A percentile compares a stretch with the other conserved stretches of the same genome.
Conservation (phyloP, 1,139 yeast species). For the Kodamaea suecica region DNA sequence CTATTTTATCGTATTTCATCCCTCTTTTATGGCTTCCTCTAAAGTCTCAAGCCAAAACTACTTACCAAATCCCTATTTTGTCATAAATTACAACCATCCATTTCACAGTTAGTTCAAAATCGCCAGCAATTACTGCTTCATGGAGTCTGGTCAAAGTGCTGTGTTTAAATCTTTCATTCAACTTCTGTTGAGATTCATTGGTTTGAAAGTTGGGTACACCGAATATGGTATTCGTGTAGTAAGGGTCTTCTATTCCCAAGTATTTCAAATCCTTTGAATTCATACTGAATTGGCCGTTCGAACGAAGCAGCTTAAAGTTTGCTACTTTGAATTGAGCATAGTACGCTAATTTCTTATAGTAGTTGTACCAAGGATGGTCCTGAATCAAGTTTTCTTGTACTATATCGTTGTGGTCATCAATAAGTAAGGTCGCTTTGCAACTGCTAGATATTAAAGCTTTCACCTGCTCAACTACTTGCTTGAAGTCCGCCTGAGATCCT, state of each 20-base stretch:
- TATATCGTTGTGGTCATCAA: conserved; percentile 32
- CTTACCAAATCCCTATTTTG: no score
- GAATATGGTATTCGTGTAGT: conserved; percentile 26
- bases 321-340: conserved; percentile 56
- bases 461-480: conserved; percentile 20
- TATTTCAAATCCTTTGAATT: conserved; percentile 24
- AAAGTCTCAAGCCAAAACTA: no score
- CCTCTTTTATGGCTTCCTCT: no score
- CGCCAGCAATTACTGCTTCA: conserved; percentile 21
- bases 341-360: conserved; percentile 53
- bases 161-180: conserved; percentile 12
- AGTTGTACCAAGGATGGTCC: conserved; percentile 73
- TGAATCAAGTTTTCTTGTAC: conserved; percentile 48
- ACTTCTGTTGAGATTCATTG: conserved; percentile 7
- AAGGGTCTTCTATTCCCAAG: conserved; percentile 16
- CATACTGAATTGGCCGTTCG: conserved; percentile 39
- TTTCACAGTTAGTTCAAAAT: conserved; percentile 27
- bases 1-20: no score
- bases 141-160: conserved; percentile 27
- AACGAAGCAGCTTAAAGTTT: conserved; percentile 49
- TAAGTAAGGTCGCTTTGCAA: conserved; percentile 17
- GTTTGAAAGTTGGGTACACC: conserved; percentile 19
- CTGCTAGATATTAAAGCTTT: neutral
- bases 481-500: no score
- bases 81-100: conserved; percentile 31